Evolutionary conservation across 1,139 yeast genomes (phyloP).

Genomic region (Saccharomycopsis crataegensis): DNA sequence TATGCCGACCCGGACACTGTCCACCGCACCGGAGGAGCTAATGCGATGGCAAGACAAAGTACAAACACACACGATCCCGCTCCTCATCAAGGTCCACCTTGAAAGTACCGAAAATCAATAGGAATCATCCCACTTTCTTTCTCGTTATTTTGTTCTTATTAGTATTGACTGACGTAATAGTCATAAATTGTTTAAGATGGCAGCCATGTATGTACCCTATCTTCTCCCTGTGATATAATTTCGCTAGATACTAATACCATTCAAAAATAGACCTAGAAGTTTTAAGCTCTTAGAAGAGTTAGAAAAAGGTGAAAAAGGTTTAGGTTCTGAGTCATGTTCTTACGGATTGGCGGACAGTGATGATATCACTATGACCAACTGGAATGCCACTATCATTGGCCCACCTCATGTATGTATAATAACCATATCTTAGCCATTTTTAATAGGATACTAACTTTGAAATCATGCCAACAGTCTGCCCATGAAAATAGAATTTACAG

Average conservation of each 20-base stretch:
- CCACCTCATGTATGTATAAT: conserved; percentile 64
- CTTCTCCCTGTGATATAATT: too few species aligned
- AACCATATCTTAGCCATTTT: background rate
- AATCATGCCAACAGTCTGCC: conserved; percentile 33
- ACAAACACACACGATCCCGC: too few species aligned
- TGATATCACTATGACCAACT: conserved; percentile 83
- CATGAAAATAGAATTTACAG: conserved; percentile 94
- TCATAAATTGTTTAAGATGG: background rate
- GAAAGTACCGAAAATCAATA: too few species aligned
- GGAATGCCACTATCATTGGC: conserved; percentile 96
- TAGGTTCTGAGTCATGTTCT: conserved; percentile 94
- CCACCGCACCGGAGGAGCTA: too few species aligned
- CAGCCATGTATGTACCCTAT: background rate
- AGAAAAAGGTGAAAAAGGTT: conserved; percentile 96
- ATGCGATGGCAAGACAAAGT: too few species aligned
- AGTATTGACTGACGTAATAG: background rate
- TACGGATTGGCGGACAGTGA: conserved; percentile 85
- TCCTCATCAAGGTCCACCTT: too few species aligned
- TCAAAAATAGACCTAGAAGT: conserved; percentile 65
- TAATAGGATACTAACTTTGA: background rate
- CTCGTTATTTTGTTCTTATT: too few species aligned
- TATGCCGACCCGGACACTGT: too few species aligned
- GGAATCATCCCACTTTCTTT: too few species aligned
- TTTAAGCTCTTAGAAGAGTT: conserved; percentile 90
- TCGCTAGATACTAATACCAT: background rate